Base-by-base conservation (phyloP, 495 filamentous ascomycete genomes). In the Hyaloscypha bicolor region DNA sequence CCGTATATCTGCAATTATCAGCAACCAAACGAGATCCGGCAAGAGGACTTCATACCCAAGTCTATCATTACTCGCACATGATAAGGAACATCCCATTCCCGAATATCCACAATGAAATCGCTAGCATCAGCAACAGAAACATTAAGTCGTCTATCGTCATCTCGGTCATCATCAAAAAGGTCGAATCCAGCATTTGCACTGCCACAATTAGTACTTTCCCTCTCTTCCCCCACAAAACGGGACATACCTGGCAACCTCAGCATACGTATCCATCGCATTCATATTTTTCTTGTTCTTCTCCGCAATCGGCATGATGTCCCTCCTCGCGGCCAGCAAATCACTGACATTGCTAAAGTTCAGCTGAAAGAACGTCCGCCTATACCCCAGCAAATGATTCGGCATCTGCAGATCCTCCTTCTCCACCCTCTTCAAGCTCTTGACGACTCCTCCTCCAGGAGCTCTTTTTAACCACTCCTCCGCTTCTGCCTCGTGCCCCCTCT, bases 1-100 rank as follows among this genome's bases (percentile, higher is more conserved):
- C 39, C 95, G 91, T 76, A 99, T 94, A 78, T 96, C 94, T 93
- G 32, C 68, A 25, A 70, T 22, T 67, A 80, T 74, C 39, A 14
- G 30, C 9, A 45, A 16, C 8, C 31, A 39, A 56, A 58, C 14
- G 11, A 33, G 29, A 12, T 12, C 16, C 55, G 16, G 42, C 9
- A 48, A 48, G 4, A 16, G 22, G 4, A 33, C 19, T 9, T 35
- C 86, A 57, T 76, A 93, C 92, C 87, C 83, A 93, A 87, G 78
- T 99, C 95, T 81, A 99, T 98, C 74, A 94, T 91, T 79, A 98
- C 94, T 83, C 95, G 88, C 73, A 99, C 94, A 85, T 99, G 95
- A 80, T 99, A 99, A 72, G 94, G 95, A 73, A 99, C 95, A 80
- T 99, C 95, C 76, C 93, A 99, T 82, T 99, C 95, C 82, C 95